These are phyloP conservation scores for Kregervanrija pseudodelftensis DNA, from an alignment of 805 yeast genomes.

Conservation along the genomic window DNA sequence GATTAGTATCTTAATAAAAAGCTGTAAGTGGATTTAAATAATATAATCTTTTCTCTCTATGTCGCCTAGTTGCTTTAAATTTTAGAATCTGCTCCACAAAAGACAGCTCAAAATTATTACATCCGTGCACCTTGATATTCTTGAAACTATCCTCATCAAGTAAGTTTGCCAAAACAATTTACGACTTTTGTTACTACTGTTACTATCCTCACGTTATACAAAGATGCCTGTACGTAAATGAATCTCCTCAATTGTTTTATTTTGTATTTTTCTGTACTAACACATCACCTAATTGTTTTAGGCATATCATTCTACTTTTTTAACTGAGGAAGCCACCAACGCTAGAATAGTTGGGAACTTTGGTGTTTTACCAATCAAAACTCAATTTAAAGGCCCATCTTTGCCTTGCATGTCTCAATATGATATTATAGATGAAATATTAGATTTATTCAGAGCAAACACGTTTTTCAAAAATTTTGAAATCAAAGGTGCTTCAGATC, in stretches of 20 bases:
- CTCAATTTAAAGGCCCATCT: conserved; percentile 87
- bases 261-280: neutral
- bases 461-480: conserved; percentile 96
- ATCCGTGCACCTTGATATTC: too few species aligned
- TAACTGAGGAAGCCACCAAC: conserved; percentile 50
- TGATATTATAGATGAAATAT: conserved; percentile 85
- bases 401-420: conserved; percentile 70
- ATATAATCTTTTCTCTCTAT: too few species aligned
- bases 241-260: neutral
- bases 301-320: conserved; percentile 78
- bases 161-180: too few species aligned
- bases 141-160: too few species aligned
- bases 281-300: conserved; percentile 10
- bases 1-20: too few species aligned
- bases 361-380: conserved; percentile 76
- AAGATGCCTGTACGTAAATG: too few species aligned
- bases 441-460: conserved; percentile 91
- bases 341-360: conserved; percentile 70
- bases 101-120: too few species aligned
- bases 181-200: too few species aligned
- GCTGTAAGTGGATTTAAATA: too few species aligned
- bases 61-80: too few species aligned
- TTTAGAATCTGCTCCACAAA: too few species aligned
- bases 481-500: conserved; percentile 90
- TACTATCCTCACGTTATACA: neutral